Percentiles rank a stretch among this genome's conserved stretches.
phyloP scores from a whole-genome alignment of 164 flowering plant genomes.

The Protea cynaroides region DNA sequence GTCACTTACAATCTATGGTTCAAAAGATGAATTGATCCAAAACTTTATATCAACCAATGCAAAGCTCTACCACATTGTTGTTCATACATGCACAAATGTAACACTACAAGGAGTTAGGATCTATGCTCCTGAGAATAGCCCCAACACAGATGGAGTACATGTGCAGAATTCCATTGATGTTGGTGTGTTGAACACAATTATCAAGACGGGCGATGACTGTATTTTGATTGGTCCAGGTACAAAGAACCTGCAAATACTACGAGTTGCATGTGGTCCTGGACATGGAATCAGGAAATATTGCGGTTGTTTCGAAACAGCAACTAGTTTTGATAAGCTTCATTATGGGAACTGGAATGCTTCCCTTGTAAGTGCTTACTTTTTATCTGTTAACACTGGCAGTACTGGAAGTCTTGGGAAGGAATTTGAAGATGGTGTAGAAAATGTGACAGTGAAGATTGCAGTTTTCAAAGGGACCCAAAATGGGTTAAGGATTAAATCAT shows the following conservation, averaged over 20 bases:
- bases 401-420: conserved; percentile 22
- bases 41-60: neutral
- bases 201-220: too few relatives aligned
- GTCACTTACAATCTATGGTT: neutral
- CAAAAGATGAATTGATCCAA: neutral
- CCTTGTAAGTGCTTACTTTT: neutral
- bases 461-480: conserved; percentile 18
- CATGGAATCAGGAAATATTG: conserved; percentile 24
- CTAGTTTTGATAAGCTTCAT: neutral
- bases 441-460: conserved; percentile 18
- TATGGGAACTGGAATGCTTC: neutral
- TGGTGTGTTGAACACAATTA: neutral
- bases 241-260: conserved; percentile 15
- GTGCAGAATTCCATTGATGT: neutral
- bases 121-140: neutral
- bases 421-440: conserved; percentile 14
- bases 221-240: conserved; percentile 21
- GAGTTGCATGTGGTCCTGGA: conserved; percentile 23
- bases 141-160: conserved; percentile 9
- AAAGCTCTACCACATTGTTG: conserved; percentile 7
- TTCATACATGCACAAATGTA: neutral
- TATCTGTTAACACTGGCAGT: conserved; percentile 4
- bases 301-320: too few relatives aligned
- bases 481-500: conserved; percentile 21
- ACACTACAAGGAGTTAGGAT: conserved; percentile 4